A percentile compares a stretch with the other conserved stretches of the same genome.
Conservation (phyloP, 2,329 filamentous ascomycete species). For the Achaetomium macrosporum region DNA sequence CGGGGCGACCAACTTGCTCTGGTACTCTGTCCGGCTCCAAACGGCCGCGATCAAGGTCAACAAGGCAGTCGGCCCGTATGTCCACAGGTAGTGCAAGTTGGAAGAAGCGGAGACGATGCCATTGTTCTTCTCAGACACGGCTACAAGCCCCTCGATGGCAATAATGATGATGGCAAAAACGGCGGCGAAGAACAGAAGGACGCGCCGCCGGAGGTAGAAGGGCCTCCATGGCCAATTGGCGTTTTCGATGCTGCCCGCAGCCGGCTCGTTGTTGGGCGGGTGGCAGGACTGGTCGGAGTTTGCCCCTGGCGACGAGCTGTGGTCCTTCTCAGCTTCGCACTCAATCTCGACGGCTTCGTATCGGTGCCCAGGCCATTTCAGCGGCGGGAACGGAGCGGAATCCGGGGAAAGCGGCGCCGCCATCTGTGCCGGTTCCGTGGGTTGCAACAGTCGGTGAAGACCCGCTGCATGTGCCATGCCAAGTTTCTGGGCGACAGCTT, state of each 20-base stretch:
- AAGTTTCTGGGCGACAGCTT: no score
- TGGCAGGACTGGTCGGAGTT: no score
- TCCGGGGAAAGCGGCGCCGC: background rate
- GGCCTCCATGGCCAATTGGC: background rate
- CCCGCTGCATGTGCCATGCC: no score
- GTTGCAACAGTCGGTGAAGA: no score
- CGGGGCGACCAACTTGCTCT: background rate
- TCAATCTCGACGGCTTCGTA: background rate
- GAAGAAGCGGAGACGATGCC: background rate
- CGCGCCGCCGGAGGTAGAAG: background rate
- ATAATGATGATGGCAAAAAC: background rate
- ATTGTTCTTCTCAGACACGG: background rate
- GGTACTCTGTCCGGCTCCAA: conserved; percentile 2
- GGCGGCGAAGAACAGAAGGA: background rate
- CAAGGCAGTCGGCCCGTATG: background rate
- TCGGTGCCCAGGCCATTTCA: background rate
- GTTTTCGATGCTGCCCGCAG: background rate
- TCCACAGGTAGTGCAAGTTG: background rate
- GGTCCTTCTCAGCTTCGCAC: no score
- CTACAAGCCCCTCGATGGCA: background rate
- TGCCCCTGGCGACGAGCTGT: no score
- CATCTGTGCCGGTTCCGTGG: no score
- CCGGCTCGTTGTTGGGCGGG: no score
- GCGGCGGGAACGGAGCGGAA: background rate
- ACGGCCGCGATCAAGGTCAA: background rate